Percentiles rank a stretch among this genome's conserved stretches.
phyloP scores from a whole-genome alignment of 306 rosid species.

The Lathyrus oleraceus region DNA sequence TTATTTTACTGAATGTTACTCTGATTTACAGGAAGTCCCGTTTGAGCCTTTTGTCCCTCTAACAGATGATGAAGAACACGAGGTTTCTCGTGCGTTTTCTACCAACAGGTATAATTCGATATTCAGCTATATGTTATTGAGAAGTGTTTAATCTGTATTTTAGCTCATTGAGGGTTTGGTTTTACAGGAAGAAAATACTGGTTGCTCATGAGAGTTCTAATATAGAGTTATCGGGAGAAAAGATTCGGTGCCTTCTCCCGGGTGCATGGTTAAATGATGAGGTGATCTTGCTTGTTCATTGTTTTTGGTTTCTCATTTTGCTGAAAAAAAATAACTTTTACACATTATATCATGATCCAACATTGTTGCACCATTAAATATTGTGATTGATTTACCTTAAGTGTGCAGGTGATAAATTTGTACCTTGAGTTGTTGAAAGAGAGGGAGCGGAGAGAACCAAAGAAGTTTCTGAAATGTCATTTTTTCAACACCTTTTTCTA shows the following conservation, averaged over 20 bases:
- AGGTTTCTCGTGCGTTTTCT: constrained; percentile 56
- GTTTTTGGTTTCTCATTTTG: background rate
- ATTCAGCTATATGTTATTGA: constrained; percentile 16
- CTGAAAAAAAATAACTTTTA: constrained; percentile 4
- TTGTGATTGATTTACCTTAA: constrained; percentile 27
- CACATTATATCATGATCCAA: constrained; percentile 22
- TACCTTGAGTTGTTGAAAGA: constrained; percentile 95
- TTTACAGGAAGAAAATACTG: constrained; percentile 66
- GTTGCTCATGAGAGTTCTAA: constrained; percentile 72
- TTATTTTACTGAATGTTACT: background rate
- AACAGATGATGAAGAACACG: constrained; percentile 56
- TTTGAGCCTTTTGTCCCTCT: constrained; percentile 68
- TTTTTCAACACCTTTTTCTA: constrained; percentile 94
- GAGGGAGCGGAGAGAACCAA: constrained; percentile 83
- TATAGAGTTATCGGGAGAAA: constrained; percentile 69
- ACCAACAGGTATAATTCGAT: constrained; percentile 55
- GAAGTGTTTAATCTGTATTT: constrained; percentile 19
- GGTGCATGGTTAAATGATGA: constrained; percentile 93
- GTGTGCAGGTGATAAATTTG: constrained; percentile 82
- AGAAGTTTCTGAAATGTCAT: constrained; percentile 84
- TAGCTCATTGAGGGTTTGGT: constrained; percentile 34
- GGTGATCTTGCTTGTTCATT: constrained; percentile 52
- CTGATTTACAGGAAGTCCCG: constrained; percentile 57
- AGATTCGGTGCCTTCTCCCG: constrained; percentile 71
- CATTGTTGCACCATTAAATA: constrained; percentile 20